Evolutionary conservation across 345 rosid species (phyloP).

Genomic region (Lumnitzera littorea): DNA sequence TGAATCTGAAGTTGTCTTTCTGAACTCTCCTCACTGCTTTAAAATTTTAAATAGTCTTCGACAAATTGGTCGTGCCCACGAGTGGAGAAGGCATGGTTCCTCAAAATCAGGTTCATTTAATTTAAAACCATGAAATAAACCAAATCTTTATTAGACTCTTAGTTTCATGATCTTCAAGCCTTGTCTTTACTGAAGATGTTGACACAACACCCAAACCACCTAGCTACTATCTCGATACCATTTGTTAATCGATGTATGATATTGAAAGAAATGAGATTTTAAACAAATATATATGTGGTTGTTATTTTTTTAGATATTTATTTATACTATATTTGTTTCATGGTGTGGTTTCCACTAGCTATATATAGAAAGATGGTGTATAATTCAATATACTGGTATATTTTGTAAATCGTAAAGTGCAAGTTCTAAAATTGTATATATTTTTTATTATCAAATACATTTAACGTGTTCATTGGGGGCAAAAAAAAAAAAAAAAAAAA

Average conservation of each 20-base stretch:
- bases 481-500: too few relatives aligned
- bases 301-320: too few relatives aligned
- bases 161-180: slow-evolving; percentile 11
- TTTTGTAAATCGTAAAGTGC: too few relatives aligned
- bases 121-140: not conserved
- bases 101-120: slow-evolving; percentile 29
- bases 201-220: slow-evolving; percentile 1
- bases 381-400: too few relatives aligned
- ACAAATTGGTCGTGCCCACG: slow-evolving; percentile 39
- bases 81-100: slow-evolving; percentile 40
- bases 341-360: too few relatives aligned
- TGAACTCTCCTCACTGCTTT: not conserved
- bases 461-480: too few relatives aligned
- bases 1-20: not conserved
- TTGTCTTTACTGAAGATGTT: slow-evolving; percentile 15
- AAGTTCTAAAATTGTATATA: too few relatives aligned
- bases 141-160: not conserved
- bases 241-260: not conserved
- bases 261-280: not conserved
- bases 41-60: slow-evolving; percentile 9
- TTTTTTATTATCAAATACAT: too few relatives aligned
- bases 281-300: too few relatives aligned
- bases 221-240: not conserved
- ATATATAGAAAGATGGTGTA: not conserved
- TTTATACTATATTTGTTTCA: too few relatives aligned